phyloP scores from a whole-genome alignment of 495 filamentous ascomycete genomes.

The Cenococcum geophilum region DNA sequence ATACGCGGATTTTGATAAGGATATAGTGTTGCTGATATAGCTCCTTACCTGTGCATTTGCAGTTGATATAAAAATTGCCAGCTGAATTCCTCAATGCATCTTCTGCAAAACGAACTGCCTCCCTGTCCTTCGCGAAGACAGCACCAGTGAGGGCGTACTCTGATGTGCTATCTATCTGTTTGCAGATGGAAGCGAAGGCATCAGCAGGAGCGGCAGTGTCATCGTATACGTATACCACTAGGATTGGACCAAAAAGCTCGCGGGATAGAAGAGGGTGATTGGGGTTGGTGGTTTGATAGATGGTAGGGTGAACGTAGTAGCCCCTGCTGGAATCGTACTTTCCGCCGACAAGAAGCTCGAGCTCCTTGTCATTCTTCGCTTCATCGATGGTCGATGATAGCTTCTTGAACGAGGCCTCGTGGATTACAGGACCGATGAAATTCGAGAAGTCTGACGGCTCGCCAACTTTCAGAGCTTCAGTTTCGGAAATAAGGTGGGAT shows the following conservation, averaged over 20 bases:
- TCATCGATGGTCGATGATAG: constrained; percentile 49
- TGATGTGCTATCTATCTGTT: constrained; percentile 35
- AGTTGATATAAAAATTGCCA: constrained; percentile 44
- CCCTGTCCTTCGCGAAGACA: constrained; percentile 39
- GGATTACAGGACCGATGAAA: constrained; percentile 44
- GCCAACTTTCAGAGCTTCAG: constrained; percentile 38
- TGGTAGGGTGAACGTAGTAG: constrained; percentile 63
- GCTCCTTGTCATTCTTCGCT: constrained; percentile 55
- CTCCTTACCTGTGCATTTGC: constrained; percentile 36
- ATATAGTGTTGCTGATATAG: neutral
- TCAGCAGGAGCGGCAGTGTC: constrained; percentile 39
- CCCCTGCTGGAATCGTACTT: constrained; percentile 54
- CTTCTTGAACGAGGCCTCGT: constrained; percentile 39
- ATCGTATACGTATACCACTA: constrained; percentile 56
- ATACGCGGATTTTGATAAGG: neutral
- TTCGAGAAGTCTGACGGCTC: constrained; percentile 35
- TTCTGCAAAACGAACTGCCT: constrained; percentile 36
- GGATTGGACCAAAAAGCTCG: constrained; percentile 60
- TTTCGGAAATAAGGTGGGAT: constrained; percentile 33
- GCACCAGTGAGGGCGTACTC: constrained; percentile 42
- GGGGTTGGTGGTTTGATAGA: constrained; percentile 60
- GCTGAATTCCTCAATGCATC: constrained; percentile 38
- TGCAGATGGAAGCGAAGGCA: constrained; percentile 34
- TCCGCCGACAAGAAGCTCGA: constrained; percentile 56
- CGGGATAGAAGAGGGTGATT: constrained; percentile 55